Base-by-base conservation (phyloP, 2,329 filamentous ascomycete species). In the Malbranchea zuffiana region DNA sequence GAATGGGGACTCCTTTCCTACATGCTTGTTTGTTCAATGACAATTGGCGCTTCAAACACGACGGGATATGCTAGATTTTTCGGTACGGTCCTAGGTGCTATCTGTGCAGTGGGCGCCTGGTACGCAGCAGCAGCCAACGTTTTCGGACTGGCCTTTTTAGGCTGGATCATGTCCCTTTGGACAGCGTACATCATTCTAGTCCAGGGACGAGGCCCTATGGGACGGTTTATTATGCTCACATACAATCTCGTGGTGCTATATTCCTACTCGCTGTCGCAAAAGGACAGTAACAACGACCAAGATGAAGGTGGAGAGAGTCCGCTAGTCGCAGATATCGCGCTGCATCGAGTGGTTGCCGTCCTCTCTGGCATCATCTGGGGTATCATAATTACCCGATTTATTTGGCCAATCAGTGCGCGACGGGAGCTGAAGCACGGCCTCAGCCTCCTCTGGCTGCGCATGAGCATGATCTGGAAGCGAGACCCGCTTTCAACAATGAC, bases 1-100 rank as follows among this genome's bases (percentile, higher is more conserved):
- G 90, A 98, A 68, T 98, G 90, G 90, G 90, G 90, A 15, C 69
- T 98, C 2, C 60, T 98, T 38, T 94, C 86, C 0, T 96, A 94
- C 65, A 96, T 96, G 88, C 78, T 96, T 53, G 90, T 98, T 16
- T 93, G 87, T 55, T 86, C 83, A 24, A 96, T 95, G 86, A 98
- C 88, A 0, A 88, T 95, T 15, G 90, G 90, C 18, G 86, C 90
- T 5, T 84, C 86, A 16, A 98, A 96, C 57, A 94, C 88, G 1
- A 95, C 88, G 0, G 87, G 86, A 3, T 77, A 78, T 52, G 78
- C 87, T 32, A 78, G 90, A 48, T 88, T 96, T 54, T 67, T 84
- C 6, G 90, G 88, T 40, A 98, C 88, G 1, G 69, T 85, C 21
- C 68, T 92, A 24, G 90, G 90, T 12, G 86, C 85, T 5, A 55